phyloP scores from a whole-genome alignment of 1,284 basidiomycete species.

The Fomitopsis schrenkii region DNA sequence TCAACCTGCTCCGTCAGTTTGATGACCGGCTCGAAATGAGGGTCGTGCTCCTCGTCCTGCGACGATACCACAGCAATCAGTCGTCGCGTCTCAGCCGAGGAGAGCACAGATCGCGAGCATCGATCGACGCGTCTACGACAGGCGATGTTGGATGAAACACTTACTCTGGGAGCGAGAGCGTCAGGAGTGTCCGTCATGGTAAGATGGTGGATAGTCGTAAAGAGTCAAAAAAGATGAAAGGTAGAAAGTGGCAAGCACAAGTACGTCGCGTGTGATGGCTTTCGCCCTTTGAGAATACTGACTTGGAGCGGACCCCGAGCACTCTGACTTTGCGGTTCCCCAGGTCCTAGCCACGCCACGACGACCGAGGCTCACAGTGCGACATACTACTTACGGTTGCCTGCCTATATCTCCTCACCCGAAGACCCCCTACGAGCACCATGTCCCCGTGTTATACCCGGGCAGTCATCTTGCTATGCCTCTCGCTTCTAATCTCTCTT shows the following conservation, averaged over 20 bases:
- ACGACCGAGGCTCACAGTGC: not conserved
- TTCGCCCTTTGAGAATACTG: slow-evolving; percentile 7
- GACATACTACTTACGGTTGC: not conserved
- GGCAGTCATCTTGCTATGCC: slow-evolving; percentile 24
- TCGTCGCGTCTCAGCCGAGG: not conserved
- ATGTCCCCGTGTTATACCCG: slow-evolving; percentile 39
- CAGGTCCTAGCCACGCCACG: not conserved
- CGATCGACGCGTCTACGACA: slow-evolving; percentile 21
- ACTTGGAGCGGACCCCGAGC: slow-evolving; percentile 14
- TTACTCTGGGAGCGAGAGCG: slow-evolving; percentile 67
- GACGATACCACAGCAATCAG: slow-evolving; percentile 5
- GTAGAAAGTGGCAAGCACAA: slow-evolving; percentile 28
- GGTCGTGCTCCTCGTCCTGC: slow-evolving; percentile 84
- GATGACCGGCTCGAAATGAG: slow-evolving; percentile 95
- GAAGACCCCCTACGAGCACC: slow-evolving; percentile 13
- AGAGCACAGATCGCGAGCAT: slow-evolving; percentile 22
- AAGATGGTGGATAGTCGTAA: slow-evolving; percentile 14
- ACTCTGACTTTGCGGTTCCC: slow-evolving; percentile 1
- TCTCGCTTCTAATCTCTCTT: slow-evolving; percentile 40
- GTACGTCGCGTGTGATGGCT: slow-evolving; percentile 11
- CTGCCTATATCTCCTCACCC: not conserved
- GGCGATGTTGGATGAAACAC: slow-evolving; percentile 21
- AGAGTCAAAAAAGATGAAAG: slow-evolving; percentile 26
- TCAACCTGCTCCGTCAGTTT: slow-evolving; percentile 96
- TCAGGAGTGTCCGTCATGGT: slow-evolving; percentile 56